Conservation (phyloP, 129 eudicot genomes). For the Escallonia rubra region DNA sequence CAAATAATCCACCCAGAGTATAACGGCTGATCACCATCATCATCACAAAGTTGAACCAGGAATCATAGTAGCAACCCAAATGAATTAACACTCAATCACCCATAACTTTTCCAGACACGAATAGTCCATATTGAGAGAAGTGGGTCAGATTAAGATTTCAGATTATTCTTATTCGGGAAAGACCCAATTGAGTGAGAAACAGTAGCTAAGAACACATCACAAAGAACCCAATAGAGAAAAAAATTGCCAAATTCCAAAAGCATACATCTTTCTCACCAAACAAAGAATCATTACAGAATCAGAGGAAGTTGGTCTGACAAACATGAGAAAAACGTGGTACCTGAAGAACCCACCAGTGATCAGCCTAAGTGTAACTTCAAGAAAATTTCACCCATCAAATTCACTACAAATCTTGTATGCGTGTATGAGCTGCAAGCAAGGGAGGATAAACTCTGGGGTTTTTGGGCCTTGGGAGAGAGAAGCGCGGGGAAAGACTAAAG, state of each 20-base stretch:
- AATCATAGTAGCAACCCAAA: too few relatives aligned
- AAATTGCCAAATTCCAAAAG: neutral
- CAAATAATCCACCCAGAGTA: too few relatives aligned
- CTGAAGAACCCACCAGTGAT: neutral
- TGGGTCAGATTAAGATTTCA: too few relatives aligned
- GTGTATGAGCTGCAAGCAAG: neutral
- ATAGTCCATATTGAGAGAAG: too few relatives aligned
- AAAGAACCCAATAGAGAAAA: neutral
- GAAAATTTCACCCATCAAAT: neutral
- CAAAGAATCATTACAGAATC: neutral
- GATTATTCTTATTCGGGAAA: neutral
- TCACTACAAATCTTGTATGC: neutral
- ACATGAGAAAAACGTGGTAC: neutral
- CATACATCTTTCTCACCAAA: neutral
- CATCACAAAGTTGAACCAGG: too few relatives aligned
- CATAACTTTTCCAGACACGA: too few relatives aligned
- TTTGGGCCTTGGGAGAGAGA: neutral
- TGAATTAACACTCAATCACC: too few relatives aligned
- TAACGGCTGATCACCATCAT: too few relatives aligned
- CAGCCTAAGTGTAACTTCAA: neutral
- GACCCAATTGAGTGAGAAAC: neutral
- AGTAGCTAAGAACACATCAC: neutral
- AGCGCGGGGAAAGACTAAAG: neutral
- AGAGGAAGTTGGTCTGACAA: neutral
- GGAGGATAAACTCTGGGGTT: neutral